These are phyloP conservation scores for Amaranthus palmeri DNA, from an alignment of 148 eudicot genomes.

Conservation along the genomic window DNA sequence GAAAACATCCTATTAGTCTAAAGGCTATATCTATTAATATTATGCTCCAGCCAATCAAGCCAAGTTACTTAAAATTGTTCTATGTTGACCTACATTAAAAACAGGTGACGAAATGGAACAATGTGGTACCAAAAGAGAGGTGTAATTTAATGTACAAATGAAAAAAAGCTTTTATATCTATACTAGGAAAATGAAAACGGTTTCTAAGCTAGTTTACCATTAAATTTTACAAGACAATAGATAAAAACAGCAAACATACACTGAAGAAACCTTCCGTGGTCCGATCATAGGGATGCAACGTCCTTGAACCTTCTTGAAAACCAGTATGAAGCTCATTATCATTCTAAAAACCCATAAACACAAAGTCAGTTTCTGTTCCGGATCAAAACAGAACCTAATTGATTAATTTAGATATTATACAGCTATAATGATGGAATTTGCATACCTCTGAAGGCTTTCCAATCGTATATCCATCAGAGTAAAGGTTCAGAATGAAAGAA, in stretches of 20 bases:
- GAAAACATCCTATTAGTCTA: background rate
- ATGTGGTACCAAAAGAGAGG: background rate
- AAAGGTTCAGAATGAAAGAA: conserved; percentile 72
- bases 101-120: background rate
- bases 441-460: conserved; percentile 74
- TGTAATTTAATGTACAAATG: background rate
- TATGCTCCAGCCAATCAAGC: background rate
- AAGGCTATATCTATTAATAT: background rate
- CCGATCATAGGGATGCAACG: conserved; percentile 77
- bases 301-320: conserved; percentile 55
- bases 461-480: conserved; percentile 76
- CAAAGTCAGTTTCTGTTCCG: conserved; percentile 1
- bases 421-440: background rate
- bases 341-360: conserved; percentile 30
- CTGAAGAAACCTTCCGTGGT: conserved; percentile 74
- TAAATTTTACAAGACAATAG: background rate
- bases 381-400: background rate
- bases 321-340: conserved; percentile 41
- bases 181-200: background rate
- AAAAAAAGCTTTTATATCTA: background rate
- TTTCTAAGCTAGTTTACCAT: background rate
- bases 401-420: background rate
- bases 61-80: background rate
- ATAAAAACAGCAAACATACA: conserved; percentile 37
- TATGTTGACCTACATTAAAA: background rate